Evolutionary conservation across 495 filamentous ascomycete species (phyloP), one percentile per base, ranked within the genome.

Genomic region (Halenospora varia): DNA sequence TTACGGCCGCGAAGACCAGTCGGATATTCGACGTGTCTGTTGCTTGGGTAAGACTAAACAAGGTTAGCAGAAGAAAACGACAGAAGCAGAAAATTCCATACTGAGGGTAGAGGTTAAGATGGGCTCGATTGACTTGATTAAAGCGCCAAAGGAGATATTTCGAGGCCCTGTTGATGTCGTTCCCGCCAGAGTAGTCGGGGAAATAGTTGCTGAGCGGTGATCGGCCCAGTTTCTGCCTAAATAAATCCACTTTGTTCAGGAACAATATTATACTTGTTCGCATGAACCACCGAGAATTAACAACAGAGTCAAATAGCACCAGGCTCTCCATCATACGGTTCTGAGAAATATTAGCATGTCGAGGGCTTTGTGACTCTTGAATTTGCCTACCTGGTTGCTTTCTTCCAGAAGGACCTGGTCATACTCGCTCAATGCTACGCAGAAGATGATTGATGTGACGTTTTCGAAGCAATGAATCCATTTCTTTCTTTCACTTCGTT

Each of bases 401-500:
- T 98, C 93, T 75, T 98, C 94, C 42, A 97, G 78, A 49, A 98
- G 77, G 9, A 96, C 92, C 72, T 98, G 94, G 67, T 98, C 94
- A 70, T 98, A 98, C 71, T 98, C 94, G 78, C 95, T 97, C 62
- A 98, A 76, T 18, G 94, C 94, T 46, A 98, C 94, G 64, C 94
- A 98, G 75, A 98, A 98, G 65, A 98, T 98, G 72, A 98, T 98
- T 15, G 94, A 98, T 10, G 94, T 98, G 62, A 98, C 94, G 62
- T 97, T 96, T 70, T 98, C 94, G 70, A 98, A 98, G 77, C 94
- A 98, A 74, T 98, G 94, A 66, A 98, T 98, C 94, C 94, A 98
- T 74, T 98, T 98, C 75, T 98, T 98, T 53, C 94, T 84, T 70
- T 98, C 94, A 70, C 92, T 96, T 63, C 94, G 78, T 75, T 98